These are phyloP conservation scores for Kwoniella botswanensis DNA, from an alignment of 768 basidiomycete species.

Conservation along the genomic window DNA sequence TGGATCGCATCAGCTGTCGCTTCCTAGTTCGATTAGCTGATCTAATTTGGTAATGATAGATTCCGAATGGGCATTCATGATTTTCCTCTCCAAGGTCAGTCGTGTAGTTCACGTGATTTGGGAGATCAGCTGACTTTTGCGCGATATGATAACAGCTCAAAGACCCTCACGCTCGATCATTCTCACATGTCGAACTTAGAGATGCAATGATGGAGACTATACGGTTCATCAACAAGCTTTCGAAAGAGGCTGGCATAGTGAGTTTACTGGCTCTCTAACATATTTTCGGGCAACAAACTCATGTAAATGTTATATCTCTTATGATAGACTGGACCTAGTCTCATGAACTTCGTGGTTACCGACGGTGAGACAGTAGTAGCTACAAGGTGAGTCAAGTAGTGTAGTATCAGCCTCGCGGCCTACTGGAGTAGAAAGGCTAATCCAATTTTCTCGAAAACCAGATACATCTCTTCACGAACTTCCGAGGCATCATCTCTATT, in stretches of 20 bases:
- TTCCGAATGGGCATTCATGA: constrained; percentile 95
- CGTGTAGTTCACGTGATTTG: neutral
- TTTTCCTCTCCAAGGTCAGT: constrained; percentile 69
- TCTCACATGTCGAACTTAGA: constrained; percentile 73
- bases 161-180: constrained; percentile 74
- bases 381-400: constrained; percentile 63
- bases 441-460: constrained; percentile 4
- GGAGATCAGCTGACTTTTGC: too few relatives aligned
- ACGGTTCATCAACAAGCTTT: constrained; percentile 73
- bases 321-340: constrained; percentile 67
- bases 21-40: constrained; percentile 20
- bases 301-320: neutral
- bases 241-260: constrained; percentile 67
- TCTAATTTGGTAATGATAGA: constrained; percentile 61
- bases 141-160: constrained; percentile 65
- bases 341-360: constrained; percentile 95
- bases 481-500: constrained; percentile 95
- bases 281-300: neutral
- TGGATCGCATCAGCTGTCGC: neutral
- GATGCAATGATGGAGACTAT: constrained; percentile 91
- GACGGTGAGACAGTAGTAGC: constrained; percentile 93
- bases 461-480: constrained; percentile 85
- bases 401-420: neutral
- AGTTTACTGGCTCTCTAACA: constrained; percentile 9
- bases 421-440: too few relatives aligned